Percentiles rank a stretch among this genome's conserved stretches.
Evolutionary conservation across 176 grass and related monocot genomes (phyloP).

Genomic region (Elaeis guineensis): DNA sequence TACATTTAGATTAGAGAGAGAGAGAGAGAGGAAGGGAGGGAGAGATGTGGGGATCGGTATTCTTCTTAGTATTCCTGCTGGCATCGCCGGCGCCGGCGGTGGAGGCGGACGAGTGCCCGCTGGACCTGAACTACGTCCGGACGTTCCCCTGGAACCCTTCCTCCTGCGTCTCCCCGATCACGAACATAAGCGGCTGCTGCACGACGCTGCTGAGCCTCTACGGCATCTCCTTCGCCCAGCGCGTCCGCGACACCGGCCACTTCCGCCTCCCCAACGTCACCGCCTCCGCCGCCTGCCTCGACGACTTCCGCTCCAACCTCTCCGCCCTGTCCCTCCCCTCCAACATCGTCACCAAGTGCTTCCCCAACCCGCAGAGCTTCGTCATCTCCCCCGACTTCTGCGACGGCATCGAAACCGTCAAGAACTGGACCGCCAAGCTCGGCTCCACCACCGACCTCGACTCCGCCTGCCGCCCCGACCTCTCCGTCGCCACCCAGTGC

Average conservation of each 20-base stretch:
- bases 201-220: conserved; percentile 50
- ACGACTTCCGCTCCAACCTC: conserved; percentile 33
- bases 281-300: conserved; percentile 48
- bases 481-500: conserved; percentile 33
- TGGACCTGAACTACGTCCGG: conserved; percentile 65
- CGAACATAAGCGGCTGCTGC: conserved; percentile 53
- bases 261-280: conserved; percentile 50
- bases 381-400: conserved; percentile 49
- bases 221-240: conserved; percentile 40
- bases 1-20: too few relatives aligned
- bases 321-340: conserved; percentile 36
- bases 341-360: conserved; percentile 47
- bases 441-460: conserved; percentile 26
- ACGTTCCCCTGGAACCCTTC: conserved; percentile 64
- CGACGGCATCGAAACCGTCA: conserved; percentile 39
- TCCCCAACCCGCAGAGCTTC: conserved; percentile 27
- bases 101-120: conserved; percentile 33
- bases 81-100: neutral
- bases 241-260: conserved; percentile 43
- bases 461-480: conserved; percentile 38
- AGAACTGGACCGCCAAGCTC: conserved; percentile 14
- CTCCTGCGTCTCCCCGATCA: conserved; percentile 27
- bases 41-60: too few relatives aligned
- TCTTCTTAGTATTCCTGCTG: too few relatives aligned
- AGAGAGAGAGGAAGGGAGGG: too few relatives aligned